These are phyloP conservation scores for Helminthosporium solani DNA, from an alignment of 2,329 filamentous ascomycete species.

Conservation along the genomic window DNA sequence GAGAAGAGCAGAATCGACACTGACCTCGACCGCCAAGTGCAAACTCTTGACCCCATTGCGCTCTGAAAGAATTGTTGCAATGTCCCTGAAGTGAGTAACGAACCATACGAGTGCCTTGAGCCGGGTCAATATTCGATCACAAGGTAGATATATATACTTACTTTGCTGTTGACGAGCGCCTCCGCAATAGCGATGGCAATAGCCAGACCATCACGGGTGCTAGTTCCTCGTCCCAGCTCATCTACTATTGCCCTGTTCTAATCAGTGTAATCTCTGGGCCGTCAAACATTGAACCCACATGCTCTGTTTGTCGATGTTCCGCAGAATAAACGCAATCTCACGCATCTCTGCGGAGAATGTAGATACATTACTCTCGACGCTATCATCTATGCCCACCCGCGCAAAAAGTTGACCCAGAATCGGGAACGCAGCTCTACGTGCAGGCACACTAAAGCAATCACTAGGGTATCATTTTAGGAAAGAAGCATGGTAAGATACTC, in stretches of 20 bases:
- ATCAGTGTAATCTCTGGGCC: slow-evolving; percentile 6
- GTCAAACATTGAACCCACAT: slow-evolving; percentile 44
- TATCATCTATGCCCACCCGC: slow-evolving; percentile 82
- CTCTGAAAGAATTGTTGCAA: slow-evolving; percentile 73
- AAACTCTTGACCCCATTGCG: slow-evolving; percentile 78
- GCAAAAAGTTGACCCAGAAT: slow-evolving; percentile 84
- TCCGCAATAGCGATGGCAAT: slow-evolving; percentile 91
- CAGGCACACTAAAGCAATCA: slow-evolving; percentile 61
- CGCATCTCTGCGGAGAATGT: slow-evolving; percentile 95
- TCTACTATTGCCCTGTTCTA: slow-evolving; percentile 68
- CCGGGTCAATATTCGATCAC: slow-evolving; percentile 2
- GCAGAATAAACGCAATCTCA: slow-evolving; percentile 89
- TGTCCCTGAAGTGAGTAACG: slow-evolving; percentile 85
- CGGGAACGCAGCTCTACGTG: slow-evolving; percentile 76
- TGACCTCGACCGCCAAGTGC: slow-evolving; percentile 73
- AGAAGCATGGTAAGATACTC: background rate
- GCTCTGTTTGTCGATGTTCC: slow-evolving; percentile 74
- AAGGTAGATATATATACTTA: slow-evolving; percentile 5
- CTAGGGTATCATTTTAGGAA: background rate
- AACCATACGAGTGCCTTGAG: slow-evolving; percentile 77
- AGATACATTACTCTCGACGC: slow-evolving; percentile 84
- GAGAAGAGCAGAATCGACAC: slow-evolving; percentile 16
- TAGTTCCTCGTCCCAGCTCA: slow-evolving; percentile 88
- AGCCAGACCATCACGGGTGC: slow-evolving; percentile 80
- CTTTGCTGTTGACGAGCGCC: slow-evolving; percentile 71